These are phyloP conservation scores for Harrya chromipes DNA, from an alignment of 768 basidiomycete species.

Conservation along the genomic window DNA sequence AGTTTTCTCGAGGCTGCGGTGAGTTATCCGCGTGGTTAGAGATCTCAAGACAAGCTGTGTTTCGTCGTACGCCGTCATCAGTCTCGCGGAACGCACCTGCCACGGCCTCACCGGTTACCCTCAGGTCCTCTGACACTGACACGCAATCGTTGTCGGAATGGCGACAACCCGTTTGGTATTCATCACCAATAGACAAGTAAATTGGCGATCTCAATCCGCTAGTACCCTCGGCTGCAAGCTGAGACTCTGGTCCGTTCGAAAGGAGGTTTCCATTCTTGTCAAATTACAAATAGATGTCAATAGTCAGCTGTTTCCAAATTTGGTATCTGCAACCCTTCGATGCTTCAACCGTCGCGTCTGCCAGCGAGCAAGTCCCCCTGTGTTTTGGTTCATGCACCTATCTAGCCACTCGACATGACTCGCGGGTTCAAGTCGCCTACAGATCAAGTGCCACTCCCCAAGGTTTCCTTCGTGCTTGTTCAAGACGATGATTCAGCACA, in stretches of 20 bases:
- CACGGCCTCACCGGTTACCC: too few species aligned
- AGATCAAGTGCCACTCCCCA: conserved; percentile 48
- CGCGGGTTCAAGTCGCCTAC: conserved; percentile 38
- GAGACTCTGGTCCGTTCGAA: not conserved
- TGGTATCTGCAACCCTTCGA: conserved; percentile 8
- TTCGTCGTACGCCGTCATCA: too few species aligned
- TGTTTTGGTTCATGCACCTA: conserved; percentile 7
- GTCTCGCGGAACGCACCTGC: too few species aligned
- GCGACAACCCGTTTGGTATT: too few species aligned
- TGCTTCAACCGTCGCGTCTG: conserved; percentile 11
- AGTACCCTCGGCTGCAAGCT: too few species aligned
- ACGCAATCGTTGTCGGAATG: too few species aligned
- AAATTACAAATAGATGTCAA: conserved; percentile 13
- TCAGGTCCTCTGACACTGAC: too few species aligned
- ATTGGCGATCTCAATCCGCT: too few species aligned
- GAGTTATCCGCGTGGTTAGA: too few species aligned
- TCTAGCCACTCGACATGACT: conserved; percentile 30
- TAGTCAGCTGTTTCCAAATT: conserved; percentile 13
- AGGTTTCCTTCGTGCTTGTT: conserved; percentile 64
- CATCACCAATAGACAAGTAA: too few species aligned
- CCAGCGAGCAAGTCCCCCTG: conserved; percentile 13
- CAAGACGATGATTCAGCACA: conserved; percentile 60
- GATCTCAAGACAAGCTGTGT: too few species aligned
- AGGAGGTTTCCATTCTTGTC: conserved; percentile 13
- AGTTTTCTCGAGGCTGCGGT: too few species aligned